Conservation (phyloP, 495 filamentous ascomycete species). For the Xylaria palmicola region DNA sequence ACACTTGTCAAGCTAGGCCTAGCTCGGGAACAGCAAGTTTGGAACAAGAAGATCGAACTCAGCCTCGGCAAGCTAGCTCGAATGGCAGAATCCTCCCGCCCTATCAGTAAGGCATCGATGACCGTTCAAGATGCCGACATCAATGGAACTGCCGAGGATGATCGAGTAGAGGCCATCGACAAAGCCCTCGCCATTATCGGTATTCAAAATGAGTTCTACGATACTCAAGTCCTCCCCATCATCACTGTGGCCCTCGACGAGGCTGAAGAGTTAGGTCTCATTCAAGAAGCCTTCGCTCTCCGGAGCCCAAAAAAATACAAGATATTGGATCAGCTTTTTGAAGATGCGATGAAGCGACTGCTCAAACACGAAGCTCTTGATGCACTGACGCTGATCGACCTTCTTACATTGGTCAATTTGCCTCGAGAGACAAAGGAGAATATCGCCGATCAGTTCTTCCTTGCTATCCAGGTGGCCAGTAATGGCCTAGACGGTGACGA, state of each 20-base stretch:
- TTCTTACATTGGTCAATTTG: constrained; percentile 70
- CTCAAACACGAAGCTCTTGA: constrained; percentile 66
- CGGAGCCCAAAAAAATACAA: constrained; percentile 58
- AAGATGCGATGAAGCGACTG: constrained; percentile 61
- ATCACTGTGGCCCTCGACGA: constrained; percentile 71
- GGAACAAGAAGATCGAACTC: constrained; percentile 89
- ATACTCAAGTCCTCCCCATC: constrained; percentile 47
- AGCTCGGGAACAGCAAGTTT: constrained; percentile 68
- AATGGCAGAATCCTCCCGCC: constrained; percentile 54
- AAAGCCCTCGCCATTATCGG: constrained; percentile 61
- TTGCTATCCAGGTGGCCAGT: constrained; percentile 67
- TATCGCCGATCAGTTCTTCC: constrained; percentile 60
- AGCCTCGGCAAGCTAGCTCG: constrained; percentile 80
- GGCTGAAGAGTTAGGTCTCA: constrained; percentile 70
- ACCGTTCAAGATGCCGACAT: constrained; percentile 25
- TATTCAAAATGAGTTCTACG: constrained; percentile 73
- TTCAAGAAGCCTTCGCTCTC: constrained; percentile 64
- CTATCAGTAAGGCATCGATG: constrained; percentile 33
- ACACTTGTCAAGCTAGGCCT: constrained; percentile 65
- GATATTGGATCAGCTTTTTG: constrained; percentile 62
- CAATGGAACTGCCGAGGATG: constrained; percentile 30
- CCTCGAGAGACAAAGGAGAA: constrained; percentile 37
- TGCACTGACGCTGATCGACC: constrained; percentile 68
- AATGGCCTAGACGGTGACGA: constrained; percentile 53
- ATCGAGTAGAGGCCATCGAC: constrained; percentile 50